phyloP scores from a whole-genome alignment of 2,329 filamentous ascomycete genomes.

The Colletotrichum nymphaeae region DNA sequence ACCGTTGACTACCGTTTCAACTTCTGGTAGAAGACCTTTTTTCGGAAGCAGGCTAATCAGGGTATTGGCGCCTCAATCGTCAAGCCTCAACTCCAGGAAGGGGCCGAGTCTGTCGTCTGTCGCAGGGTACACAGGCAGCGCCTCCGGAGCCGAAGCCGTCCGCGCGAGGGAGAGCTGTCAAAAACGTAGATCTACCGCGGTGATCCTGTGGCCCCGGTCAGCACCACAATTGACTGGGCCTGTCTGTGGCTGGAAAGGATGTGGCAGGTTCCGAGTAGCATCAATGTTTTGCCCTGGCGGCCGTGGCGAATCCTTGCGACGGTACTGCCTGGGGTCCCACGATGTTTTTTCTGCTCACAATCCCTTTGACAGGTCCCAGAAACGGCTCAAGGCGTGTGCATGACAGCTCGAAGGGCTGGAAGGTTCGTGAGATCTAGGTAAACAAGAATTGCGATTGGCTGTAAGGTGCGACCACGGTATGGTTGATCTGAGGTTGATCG shows the following conservation, averaged over 20 bases:
- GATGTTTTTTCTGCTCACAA: conserved; percentile 19
- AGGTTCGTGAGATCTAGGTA: conserved; percentile 36
- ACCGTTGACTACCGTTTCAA: conserved; percentile 31
- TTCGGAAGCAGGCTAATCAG: conserved; percentile 23
- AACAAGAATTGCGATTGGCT: conserved; percentile 39
- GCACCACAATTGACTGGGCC: conserved; percentile 28
- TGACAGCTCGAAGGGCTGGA: conserved; percentile 29
- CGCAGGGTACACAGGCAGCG: conserved; percentile 22
- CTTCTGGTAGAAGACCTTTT: conserved; percentile 29
- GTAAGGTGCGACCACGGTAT: conserved; percentile 35
- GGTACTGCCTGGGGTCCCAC: conserved; percentile 15
- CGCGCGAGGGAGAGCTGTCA: conserved; percentile 34
- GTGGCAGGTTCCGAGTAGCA: conserved; percentile 36
- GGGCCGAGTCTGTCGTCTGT: conserved; percentile 18
- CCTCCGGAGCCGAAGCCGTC: conserved; percentile 31
- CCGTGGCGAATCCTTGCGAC: conserved; percentile 30
- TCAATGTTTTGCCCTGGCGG: conserved; percentile 34
- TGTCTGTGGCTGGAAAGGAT: conserved; percentile 34
- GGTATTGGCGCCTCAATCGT: conserved; percentile 3
- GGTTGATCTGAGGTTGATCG: conserved; percentile 38
- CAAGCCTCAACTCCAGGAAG: conserved; percentile 33
- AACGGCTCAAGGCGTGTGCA: conserved; percentile 29
- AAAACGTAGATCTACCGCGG: conserved; percentile 35
- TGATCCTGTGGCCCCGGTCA: conserved; percentile 29
- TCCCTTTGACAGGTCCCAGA: conserved; percentile 35